Evolutionary conservation across 192 early-diverging fungal species (phyloP).

Genomic region (Entophlyctis luteolus): DNA sequence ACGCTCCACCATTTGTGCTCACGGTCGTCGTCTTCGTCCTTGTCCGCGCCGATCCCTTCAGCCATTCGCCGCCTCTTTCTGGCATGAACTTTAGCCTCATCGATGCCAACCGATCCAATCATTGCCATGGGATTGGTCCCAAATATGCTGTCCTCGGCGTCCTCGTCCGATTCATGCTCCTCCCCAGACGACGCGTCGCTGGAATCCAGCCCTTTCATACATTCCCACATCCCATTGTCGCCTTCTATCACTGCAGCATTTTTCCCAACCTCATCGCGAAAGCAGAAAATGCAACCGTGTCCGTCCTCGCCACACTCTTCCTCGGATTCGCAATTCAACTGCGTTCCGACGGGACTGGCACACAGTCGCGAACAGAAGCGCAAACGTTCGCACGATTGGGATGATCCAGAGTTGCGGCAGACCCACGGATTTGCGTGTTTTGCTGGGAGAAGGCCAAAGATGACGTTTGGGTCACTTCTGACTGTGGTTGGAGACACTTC

Average conservation of each 20-base stretch:
- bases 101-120: not conserved
- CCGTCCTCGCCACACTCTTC: not conserved
- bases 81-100: not conserved
- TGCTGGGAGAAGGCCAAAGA: too few species aligned
- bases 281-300: not conserved
- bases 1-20: conserved; percentile 15
- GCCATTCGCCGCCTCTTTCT: not conserved
- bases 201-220: not conserved
- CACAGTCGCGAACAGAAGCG: not conserved
- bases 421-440: too few species aligned
- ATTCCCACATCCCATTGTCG: not conserved
- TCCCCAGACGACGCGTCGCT: not conserved
- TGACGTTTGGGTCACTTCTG: too few species aligned
- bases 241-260: not conserved
- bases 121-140: not conserved
- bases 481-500: too few species aligned
- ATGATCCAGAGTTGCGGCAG: too few species aligned
- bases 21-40: not conserved
- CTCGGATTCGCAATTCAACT: not conserved
- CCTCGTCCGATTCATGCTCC: not conserved
- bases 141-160: not conserved
- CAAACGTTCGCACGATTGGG: too few species aligned
- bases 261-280: too few species aligned
- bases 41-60: not conserved
- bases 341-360: not conserved